Percentiles rank a stretch among this genome's conserved stretches.
Evolutionary conservation across 2,329 filamentous ascomycete genomes (phyloP).

Genomic region (Amesomyces nigricolor): DNA sequence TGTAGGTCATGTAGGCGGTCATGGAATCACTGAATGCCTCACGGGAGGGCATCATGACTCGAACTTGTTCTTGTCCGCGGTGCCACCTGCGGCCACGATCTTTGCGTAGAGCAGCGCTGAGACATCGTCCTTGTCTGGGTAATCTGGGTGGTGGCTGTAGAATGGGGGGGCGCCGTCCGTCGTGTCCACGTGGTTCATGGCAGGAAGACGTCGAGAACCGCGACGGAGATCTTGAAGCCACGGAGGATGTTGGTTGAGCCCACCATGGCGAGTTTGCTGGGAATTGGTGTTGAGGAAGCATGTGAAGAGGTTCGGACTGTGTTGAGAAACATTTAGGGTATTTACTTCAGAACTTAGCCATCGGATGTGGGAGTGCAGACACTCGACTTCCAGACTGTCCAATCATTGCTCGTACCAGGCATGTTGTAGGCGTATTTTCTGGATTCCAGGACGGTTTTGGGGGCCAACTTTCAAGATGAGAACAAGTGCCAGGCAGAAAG

Average conservation of each 20-base stretch:
- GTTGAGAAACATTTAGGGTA: too few species aligned
- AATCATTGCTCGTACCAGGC: too few species aligned
- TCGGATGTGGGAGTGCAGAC: too few species aligned
- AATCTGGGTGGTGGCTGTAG: neutral
- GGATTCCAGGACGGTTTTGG: too few species aligned
- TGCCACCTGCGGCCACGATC: neutral
- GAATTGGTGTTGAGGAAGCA: too few species aligned
- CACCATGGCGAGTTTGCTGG: neutral
- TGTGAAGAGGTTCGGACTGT: too few species aligned
- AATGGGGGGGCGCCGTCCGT: neutral
- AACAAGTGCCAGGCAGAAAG: too few species aligned
- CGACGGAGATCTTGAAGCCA: neutral
- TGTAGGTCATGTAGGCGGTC: neutral
- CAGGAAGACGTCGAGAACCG: slow-evolving; percentile 3
- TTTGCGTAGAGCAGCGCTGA: neutral
- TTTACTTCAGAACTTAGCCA: too few species aligned
- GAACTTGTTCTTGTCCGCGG: neutral
- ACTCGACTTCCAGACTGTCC: too few species aligned
- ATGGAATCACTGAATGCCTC: neutral
- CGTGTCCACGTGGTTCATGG: neutral
- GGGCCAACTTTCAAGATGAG: too few species aligned
- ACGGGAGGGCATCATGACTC: neutral
- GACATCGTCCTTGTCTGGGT: neutral
- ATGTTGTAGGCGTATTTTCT: too few species aligned
- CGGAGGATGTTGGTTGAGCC: neutral